Evolutionary conservation across 345 rosid genomes (phyloP), one percentile per base, ranked within the genome.

Genomic region (Arabis hirsuta): DNA sequence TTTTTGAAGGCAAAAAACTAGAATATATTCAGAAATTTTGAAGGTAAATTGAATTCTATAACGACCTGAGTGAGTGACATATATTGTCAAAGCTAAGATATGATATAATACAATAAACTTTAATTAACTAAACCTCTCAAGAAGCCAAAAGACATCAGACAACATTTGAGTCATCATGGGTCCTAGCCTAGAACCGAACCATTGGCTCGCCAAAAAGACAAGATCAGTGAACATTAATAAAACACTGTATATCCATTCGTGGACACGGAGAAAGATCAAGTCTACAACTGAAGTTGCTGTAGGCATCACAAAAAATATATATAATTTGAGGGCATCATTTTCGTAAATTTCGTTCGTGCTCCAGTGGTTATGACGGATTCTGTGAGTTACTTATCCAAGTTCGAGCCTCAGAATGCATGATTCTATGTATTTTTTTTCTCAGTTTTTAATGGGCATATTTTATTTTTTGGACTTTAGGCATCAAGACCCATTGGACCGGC

Each of bases 151-250:
- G 66, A 27, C 56, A 69, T 43, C 11, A n/a, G 26, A 36, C 9
- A 52, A 22, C 58, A 24, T 22, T 12, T 41, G 12, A 65, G 48
- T 12, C 72, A 67, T 52, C 50, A 52, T 53, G 71, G 51, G 71
- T 50, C 58, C 58, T 51, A 67, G 43, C 58, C 58, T 50, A 67
- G 43, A 52, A 32, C 24, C 16, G 38, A 56, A 34, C 73, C 48
- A 68, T 22, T 46, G 55, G 65, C 6, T 56, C 45, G 7, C 55
- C 19, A 32, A 34, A 69, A 56, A 22, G 47, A 69, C 55, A 45
- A 2, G 7, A 10, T 19, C 22, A 43, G 3, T 67, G 54, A 67
- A 67, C 4, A 43, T 10, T 43, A 13, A 67, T 10, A 13, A 39
- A 53, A 42, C 48, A 65, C 62, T 53, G 62, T 67, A 13, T 11